phyloP scores from a whole-genome alignment of 2,329 filamentous ascomycete species.

The Bipolaris cookei region DNA sequence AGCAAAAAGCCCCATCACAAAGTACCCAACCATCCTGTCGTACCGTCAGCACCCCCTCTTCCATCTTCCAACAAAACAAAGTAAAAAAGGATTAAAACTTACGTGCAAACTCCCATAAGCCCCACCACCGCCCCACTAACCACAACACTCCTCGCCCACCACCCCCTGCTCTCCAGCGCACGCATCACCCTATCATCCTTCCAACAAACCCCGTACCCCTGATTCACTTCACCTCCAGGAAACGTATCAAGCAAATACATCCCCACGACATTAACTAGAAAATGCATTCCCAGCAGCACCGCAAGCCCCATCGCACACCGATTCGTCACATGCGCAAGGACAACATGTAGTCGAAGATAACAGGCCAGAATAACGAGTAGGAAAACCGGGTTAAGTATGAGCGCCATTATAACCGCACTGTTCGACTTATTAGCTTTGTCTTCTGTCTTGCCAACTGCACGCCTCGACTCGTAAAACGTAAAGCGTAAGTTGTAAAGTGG shows the following conservation, averaged over 20 bases:
- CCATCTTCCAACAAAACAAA: not conserved
- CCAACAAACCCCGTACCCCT: not conserved
- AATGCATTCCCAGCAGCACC: not conserved
- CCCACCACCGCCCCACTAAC: not conserved
- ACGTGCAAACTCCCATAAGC: not conserved
- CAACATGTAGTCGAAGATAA: not conserved
- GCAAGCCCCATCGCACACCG: not conserved
- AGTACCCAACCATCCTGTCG: not conserved
- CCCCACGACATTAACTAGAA: not conserved
- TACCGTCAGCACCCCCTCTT: not conserved
- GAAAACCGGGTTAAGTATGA: not conserved
- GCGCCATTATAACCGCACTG: not conserved
- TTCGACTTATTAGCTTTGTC: not conserved
- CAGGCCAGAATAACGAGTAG: not conserved
- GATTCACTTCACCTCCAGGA: not conserved
- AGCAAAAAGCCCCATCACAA: not conserved
- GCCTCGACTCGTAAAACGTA: too few species aligned
- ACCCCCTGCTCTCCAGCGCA: not conserved
- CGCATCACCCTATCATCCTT: not conserved
- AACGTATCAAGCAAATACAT: conserved; percentile 23
- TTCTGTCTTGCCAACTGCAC: too few species aligned
- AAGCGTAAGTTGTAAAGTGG: too few species aligned
- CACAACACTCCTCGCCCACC: not conserved
- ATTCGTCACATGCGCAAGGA: not conserved
- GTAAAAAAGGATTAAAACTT: not conserved